phyloP scores from a whole-genome alignment of 495 filamentous ascomycete species.

The Rostrohypoxylon terebratum region DNA sequence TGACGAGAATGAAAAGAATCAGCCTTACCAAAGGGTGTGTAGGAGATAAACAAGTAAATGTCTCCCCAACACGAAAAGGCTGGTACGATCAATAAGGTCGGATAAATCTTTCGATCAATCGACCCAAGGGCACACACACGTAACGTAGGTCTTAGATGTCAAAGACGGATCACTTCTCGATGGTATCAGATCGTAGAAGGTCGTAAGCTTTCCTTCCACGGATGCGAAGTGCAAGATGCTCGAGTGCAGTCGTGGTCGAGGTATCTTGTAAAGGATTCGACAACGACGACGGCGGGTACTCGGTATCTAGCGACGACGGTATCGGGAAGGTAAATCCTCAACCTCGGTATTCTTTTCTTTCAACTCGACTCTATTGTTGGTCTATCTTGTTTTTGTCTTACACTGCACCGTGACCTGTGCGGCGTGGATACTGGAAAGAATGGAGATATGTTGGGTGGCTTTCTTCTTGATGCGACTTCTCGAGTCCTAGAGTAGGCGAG shows the following conservation, averaged over 20 bases:
- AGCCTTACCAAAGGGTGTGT: conserved; percentile 72
- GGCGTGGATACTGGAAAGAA: conserved; percentile 35
- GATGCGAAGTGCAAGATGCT: conserved; percentile 46
- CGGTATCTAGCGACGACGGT: conserved; percentile 47
- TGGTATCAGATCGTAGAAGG: conserved; percentile 22
- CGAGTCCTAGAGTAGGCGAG: conserved; percentile 43
- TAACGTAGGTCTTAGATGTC: conserved; percentile 39
- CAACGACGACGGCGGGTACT: conserved; percentile 44
- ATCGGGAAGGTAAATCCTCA: conserved; percentile 37
- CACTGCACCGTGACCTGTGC: conserved; percentile 50
- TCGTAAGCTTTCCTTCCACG: conserved; percentile 34
- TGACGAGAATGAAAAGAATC: conserved; percentile 25
- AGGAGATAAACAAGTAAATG: conserved; percentile 99
- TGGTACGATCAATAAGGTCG: conserved; percentile 52
- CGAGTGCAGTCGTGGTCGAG: conserved; percentile 48
- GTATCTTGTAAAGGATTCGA: conserved; percentile 44
- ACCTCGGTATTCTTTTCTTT: conserved; percentile 28
- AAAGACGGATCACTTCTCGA: conserved; percentile 35
- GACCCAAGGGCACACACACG: conserved; percentile 44
- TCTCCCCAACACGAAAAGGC: conserved; percentile 77
- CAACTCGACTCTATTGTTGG: conserved; percentile 49
- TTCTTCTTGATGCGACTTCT: conserved; percentile 31
- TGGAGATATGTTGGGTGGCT: conserved; percentile 7
- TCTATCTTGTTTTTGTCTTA: conserved; percentile 44
- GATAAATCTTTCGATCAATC: conserved; percentile 54